These are phyloP conservation scores for Clathrus columnatus DNA, from an alignment of 768 basidiomycete genomes.

Conservation along the genomic window DNA sequence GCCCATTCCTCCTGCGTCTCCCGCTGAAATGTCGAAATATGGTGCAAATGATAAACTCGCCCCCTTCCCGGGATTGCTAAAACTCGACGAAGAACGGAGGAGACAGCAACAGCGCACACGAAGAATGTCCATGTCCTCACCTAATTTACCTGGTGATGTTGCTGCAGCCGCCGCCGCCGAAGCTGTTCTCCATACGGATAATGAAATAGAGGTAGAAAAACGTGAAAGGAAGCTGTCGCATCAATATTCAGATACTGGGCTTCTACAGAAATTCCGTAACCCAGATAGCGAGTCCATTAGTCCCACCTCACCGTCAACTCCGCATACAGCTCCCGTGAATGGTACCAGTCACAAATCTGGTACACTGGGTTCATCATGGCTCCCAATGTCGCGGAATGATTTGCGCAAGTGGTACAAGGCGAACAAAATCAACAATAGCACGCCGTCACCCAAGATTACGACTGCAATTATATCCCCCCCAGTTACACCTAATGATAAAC, in stretches of 20 bases:
- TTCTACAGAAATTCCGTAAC: constrained; percentile 44
- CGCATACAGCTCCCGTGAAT: neutral
- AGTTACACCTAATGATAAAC: neutral
- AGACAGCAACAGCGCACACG: constrained; percentile 31
- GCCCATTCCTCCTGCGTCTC: constrained; percentile 69
- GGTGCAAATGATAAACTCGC: constrained; percentile 67
- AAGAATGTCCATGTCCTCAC: constrained; percentile 38
- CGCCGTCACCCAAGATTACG: constrained; percentile 24
- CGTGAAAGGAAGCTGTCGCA: constrained; percentile 58
- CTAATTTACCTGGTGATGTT: constrained; percentile 23
- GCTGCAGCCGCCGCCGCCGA: neutral
- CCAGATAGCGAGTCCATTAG: neutral
- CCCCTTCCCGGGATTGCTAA: constrained; percentile 83
- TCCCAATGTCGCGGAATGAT: constrained; percentile 9
- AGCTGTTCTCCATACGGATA: neutral
- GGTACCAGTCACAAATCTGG: neutral
- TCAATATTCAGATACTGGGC: constrained; percentile 60
- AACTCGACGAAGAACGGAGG: constrained; percentile 64
- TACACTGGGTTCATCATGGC: neutral
- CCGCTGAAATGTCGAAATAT: constrained; percentile 64
- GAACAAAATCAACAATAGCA: constrained; percentile 15
- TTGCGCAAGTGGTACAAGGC: constrained; percentile 8
- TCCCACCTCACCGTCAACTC: neutral
- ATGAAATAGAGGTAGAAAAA: neutral
- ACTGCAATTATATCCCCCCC: constrained; percentile 21